These are phyloP conservation scores for Rhizophagus sp. DNA, from an alignment of 192 early-diverging fungal genomes.

Conservation along the genomic window DNA sequence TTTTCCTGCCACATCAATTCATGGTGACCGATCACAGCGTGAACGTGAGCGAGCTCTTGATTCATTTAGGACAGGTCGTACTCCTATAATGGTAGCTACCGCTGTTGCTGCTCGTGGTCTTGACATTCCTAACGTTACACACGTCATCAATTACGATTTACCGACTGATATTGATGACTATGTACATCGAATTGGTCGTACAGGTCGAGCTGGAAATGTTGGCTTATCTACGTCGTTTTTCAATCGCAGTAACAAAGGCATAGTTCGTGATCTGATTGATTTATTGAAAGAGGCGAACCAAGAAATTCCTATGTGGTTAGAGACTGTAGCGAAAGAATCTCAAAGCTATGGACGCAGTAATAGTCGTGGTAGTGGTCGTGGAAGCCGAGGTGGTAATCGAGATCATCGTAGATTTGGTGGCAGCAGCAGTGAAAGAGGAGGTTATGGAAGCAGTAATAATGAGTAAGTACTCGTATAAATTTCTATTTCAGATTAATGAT, in stretches of 20 bases:
- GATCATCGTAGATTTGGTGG: slow-evolving; percentile 42
- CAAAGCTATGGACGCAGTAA: slow-evolving; percentile 45
- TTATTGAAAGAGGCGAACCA: slow-evolving; percentile 94
- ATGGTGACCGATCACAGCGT: slow-evolving; percentile 93
- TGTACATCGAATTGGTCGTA: slow-evolving; percentile 99
- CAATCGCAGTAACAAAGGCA: slow-evolving; percentile 80
- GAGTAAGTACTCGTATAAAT: slow-evolving; percentile 15
- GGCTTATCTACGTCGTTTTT: slow-evolving; percentile 95
- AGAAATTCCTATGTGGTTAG: slow-evolving; percentile 84
- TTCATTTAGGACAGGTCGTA: slow-evolving; percentile 81
- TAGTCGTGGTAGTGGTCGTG: slow-evolving; percentile 60
- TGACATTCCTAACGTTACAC: slow-evolving; percentile 81
- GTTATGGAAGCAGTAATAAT: slow-evolving; percentile 40
- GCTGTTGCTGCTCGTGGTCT: slow-evolving; percentile 97
- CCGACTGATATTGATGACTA: slow-evolving; percentile 97
- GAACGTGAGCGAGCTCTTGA: slow-evolving; percentile 93
- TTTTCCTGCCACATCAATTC: slow-evolving; percentile 95
- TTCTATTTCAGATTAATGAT: too few species aligned
- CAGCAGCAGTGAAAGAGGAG: slow-evolving; percentile 43
- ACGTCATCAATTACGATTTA: slow-evolving; percentile 95
- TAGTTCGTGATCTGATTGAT: slow-evolving; percentile 84
- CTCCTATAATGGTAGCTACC: slow-evolving; percentile 91
- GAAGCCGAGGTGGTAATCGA: slow-evolving; percentile 43
- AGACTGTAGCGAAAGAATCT: slow-evolving; percentile 66
- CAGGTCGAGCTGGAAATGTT: slow-evolving; percentile 94